Percentiles rank a stretch among this genome's conserved stretches.
These are phyloP conservation scores for Fonsecaea pugnacius DNA, from an alignment of 2,329 filamentous ascomycete genomes.

Conservation along the genomic window DNA sequence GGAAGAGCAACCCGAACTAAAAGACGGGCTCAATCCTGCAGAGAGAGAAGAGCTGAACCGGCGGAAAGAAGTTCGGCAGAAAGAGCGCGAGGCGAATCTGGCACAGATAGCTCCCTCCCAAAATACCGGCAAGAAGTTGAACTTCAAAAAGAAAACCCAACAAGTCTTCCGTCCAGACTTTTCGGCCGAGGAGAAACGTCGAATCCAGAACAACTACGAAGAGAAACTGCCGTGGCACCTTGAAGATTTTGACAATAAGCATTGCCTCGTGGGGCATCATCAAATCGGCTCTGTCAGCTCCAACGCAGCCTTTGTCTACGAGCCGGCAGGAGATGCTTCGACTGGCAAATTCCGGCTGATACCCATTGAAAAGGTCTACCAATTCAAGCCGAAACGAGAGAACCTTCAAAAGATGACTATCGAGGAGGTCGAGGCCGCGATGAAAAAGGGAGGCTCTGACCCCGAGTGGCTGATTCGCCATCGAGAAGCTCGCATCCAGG, in stretches of 20 bases:
- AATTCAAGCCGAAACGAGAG: slow-evolving; percentile 77
- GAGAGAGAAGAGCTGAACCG: slow-evolving; percentile 44
- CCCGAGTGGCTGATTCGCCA: slow-evolving; percentile 79
- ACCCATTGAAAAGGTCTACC: slow-evolving; percentile 95
- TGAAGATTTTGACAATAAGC: slow-evolving; percentile 94
- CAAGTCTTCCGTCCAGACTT: slow-evolving; percentile 77
- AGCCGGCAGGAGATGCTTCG: slow-evolving; percentile 60
- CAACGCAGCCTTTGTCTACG: slow-evolving; percentile 77
- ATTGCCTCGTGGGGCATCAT: slow-evolving; percentile 90
- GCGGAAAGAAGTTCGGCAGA: slow-evolving; percentile 72
- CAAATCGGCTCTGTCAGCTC: slow-evolving; percentile 82
- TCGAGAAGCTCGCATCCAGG: slow-evolving; percentile 57
- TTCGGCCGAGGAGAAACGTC: slow-evolving; percentile 71
- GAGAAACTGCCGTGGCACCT: slow-evolving; percentile 96
- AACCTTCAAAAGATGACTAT: slow-evolving; percentile 77
- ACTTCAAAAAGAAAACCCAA: slow-evolving; percentile 76
- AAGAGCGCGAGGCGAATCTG: slow-evolving; percentile 81
- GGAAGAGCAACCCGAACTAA: slow-evolving; percentile 56
- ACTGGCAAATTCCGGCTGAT: slow-evolving; percentile 71
- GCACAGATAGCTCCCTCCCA: slow-evolving; percentile 89
- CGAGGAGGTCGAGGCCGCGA: slow-evolving; percentile 82
- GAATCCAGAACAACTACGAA: slow-evolving; percentile 74
- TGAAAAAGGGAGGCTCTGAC: slow-evolving; percentile 76
- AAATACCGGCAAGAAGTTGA: slow-evolving; percentile 69
- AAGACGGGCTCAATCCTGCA: slow-evolving; percentile 63